These are phyloP conservation scores for Puccinia horiana DNA, from an alignment of 1,284 basidiomycete species.

Conservation along the genomic window DNA sequence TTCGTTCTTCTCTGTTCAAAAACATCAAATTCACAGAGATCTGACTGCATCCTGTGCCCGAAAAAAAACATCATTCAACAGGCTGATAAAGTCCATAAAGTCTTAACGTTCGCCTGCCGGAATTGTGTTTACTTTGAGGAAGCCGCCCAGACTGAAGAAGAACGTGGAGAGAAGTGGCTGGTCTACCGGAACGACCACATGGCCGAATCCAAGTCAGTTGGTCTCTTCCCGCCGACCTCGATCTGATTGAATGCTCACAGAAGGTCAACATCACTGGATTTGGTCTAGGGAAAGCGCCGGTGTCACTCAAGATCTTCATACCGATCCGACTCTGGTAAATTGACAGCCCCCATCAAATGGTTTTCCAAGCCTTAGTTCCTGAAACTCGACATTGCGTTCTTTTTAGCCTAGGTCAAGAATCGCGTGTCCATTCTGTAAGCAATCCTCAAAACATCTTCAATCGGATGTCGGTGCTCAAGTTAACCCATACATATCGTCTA, in stretches of 20 bases:
- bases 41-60: background rate
- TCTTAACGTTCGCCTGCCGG: constrained; percentile 88
- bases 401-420: constrained; percentile 38
- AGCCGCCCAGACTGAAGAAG: constrained; percentile 62
- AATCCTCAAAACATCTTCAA: background rate
- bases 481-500: background rate
- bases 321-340: constrained; percentile 81
- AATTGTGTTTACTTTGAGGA: constrained; percentile 88
- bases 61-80: constrained; percentile 59
- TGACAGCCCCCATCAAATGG: background rate
- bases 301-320: constrained; percentile 81
- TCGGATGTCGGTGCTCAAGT: background rate
- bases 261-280: background rate
- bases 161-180: constrained; percentile 66
- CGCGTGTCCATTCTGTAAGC: constrained; percentile 41
- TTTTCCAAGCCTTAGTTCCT: background rate
- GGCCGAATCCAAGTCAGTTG: constrained; percentile 82
- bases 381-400: background rate
- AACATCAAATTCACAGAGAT: background rate
- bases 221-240: constrained; percentile 33
- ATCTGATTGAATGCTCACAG: background rate
- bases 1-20: background rate
- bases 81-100: constrained; percentile 79
- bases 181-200: constrained; percentile 93
- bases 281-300: constrained; percentile 82